Evolutionary conservation across 768 basidiomycete species (phyloP).

Genomic region (Daedaleopsis sinensis): DNA sequence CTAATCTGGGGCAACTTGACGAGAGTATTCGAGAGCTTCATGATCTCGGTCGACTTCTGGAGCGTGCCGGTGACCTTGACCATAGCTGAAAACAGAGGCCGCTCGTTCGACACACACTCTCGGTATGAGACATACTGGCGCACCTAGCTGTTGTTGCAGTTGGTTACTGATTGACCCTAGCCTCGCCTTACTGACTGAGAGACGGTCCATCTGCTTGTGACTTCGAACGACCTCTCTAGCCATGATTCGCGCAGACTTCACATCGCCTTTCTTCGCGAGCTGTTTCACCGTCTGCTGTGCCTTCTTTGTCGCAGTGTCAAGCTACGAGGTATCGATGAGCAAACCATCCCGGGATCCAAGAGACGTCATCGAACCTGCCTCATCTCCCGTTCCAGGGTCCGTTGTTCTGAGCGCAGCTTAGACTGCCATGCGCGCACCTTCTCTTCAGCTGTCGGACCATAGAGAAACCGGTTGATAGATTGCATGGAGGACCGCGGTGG

Average conservation of each 20-base stretch:
- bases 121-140: constrained; percentile 30
- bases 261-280: constrained; percentile 88
- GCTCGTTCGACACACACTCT: not conserved
- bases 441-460: constrained; percentile 97
- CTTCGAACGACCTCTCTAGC: constrained; percentile 94
- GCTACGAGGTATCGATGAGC: constrained; percentile 44
- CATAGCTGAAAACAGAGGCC: constrained; percentile 63
- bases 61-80: constrained; percentile 96
- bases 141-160: constrained; percentile 90
- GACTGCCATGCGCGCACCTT: constrained; percentile 89
- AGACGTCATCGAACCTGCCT: constrained; percentile 71
- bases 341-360: constrained; percentile 11
- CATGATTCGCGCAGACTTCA: constrained; percentile 89
- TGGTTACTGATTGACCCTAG: constrained; percentile 90
- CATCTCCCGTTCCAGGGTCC: constrained; percentile 91
- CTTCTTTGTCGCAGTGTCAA: constrained; percentile 82
- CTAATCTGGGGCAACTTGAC: constrained; percentile 92
- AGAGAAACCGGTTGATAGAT: constrained; percentile 88
- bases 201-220: constrained; percentile 90
- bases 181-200: constrained; percentile 91
- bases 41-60: constrained; percentile 98
- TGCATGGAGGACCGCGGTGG: constrained; percentile 65
- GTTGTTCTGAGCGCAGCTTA: constrained; percentile 80
- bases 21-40: constrained; percentile 95
- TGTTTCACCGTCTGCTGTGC: constrained; percentile 82